Evolutionary conservation across 2,329 filamentous ascomycete species (phyloP).

Genomic region (Magnaporthiopsis incrustans): DNA sequence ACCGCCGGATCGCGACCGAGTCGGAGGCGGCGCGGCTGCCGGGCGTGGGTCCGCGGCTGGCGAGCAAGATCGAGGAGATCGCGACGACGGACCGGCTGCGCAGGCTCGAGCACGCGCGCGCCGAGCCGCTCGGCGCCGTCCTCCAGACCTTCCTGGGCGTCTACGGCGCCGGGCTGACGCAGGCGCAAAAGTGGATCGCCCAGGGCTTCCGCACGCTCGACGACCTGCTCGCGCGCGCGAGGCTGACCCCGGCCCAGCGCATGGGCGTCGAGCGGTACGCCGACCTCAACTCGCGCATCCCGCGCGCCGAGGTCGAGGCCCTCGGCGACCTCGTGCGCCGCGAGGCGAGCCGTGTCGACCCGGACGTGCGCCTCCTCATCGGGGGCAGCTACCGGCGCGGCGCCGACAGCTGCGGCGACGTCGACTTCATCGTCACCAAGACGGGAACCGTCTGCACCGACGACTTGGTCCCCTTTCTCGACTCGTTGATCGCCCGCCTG

Average conservation of each 20-base stretch:
- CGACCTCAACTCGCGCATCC: constrained; percentile 73
- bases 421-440: constrained; percentile 78
- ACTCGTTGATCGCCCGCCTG: constrained; percentile 54
- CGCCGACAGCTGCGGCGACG: constrained; percentile 64
- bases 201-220: constrained; percentile 67
- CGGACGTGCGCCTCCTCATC: constrained; percentile 60
- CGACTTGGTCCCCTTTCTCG: constrained; percentile 55
- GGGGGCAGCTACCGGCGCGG: constrained; percentile 83
- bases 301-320: constrained; percentile 63
- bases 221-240: constrained; percentile 55
- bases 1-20: constrained; percentile 54
- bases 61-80: constrained; percentile 85
- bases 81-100: constrained; percentile 63
- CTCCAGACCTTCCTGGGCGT: constrained; percentile 67
- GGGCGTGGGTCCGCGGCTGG: constrained; percentile 64
- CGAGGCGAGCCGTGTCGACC: constrained; percentile 53
- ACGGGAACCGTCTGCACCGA: constrained; percentile 41
- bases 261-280: constrained; percentile 73
- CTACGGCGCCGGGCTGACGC: constrained; percentile 66
- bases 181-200: constrained; percentile 69
- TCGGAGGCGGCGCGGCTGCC: constrained; percentile 61
- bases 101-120: constrained; percentile 61
- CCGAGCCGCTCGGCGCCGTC: constrained; percentile 56
- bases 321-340: constrained; percentile 58
- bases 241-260: constrained; percentile 60